These are phyloP conservation scores for Saccharomyces hybrid DNA, from an alignment of 1,139 yeast species.

Conservation along the genomic window DNA sequence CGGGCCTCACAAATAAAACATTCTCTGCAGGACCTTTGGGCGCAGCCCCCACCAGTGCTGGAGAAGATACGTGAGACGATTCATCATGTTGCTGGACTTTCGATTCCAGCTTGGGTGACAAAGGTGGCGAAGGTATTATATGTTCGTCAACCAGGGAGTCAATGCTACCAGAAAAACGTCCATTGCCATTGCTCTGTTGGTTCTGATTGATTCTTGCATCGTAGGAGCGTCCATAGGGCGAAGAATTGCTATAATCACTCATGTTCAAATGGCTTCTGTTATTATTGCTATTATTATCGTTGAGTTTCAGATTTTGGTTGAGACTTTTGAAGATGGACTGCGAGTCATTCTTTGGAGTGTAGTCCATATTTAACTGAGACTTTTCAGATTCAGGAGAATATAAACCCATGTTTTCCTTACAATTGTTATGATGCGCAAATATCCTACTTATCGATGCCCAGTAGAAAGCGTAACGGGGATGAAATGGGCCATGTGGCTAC, in stretches of 20 bases:
- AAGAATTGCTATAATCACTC: neutral
- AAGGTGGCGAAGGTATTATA: slow-evolving; percentile 29
- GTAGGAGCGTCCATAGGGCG: neutral
- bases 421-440: neutral
- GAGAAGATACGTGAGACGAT: neutral
- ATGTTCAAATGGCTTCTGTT: neutral
- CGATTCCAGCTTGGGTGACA: slow-evolving; percentile 22
- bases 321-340: neutral
- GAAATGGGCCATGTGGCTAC: neutral
- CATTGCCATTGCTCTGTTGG: slow-evolving; percentile 3
- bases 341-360: slow-evolving; percentile 1
- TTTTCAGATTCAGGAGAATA: slow-evolving; percentile 28
- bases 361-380: slow-evolving; percentile 18
- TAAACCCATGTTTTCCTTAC: slow-evolving; percentile 16
- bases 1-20: neutral
- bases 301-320: neutral
- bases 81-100: slow-evolving; percentile 1
- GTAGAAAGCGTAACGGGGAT: neutral
- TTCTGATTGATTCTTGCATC: neutral
- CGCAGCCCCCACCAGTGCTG: neutral
- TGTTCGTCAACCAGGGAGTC: slow-evolving; percentile 15
- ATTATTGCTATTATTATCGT: neutral
- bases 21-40: neutral
- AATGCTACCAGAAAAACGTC: slow-evolving; percentile 7
- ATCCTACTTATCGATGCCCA: neutral